These are phyloP conservation scores for Boletus vermiculosoides DNA, from an alignment of 768 basidiomycete genomes.

Conservation along the genomic window DNA sequence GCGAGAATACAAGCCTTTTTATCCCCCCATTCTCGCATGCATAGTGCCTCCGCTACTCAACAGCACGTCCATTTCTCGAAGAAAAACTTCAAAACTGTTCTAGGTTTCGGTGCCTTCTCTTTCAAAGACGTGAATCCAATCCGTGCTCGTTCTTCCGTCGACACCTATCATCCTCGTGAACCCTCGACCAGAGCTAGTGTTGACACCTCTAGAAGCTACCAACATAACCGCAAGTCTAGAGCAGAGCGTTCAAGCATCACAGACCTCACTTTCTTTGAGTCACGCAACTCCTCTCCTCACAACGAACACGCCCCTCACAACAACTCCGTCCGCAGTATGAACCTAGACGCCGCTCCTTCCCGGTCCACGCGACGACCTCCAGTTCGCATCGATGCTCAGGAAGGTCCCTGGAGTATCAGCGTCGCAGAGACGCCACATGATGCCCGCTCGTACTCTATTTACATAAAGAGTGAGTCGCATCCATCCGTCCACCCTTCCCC, in stretches of 20 bases:
- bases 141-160: conserved; percentile 30
- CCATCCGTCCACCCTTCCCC: conserved; percentile 24
- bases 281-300: conserved; percentile 32
- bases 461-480: conserved; percentile 78
- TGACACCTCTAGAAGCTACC: conserved; percentile 42
- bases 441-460: conserved; percentile 67
- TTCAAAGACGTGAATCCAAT: conserved; percentile 36
- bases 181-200: conserved; percentile 41
- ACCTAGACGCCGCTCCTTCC: conserved; percentile 42
- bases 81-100: conserved; percentile 49
- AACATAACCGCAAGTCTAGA: conserved; percentile 36
- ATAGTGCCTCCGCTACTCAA: conserved; percentile 39
- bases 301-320: conserved; percentile 32
- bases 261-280: conserved; percentile 43
- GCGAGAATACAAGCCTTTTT: conserved; percentile 27
- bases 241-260: conserved; percentile 38
- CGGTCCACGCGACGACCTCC: conserved; percentile 46
- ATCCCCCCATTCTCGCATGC: conserved; percentile 38
- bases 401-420: conserved; percentile 85
- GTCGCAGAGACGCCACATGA: conserved; percentile 84
- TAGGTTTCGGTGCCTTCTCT: conserved; percentile 42
- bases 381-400: conserved; percentile 68
- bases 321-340: conserved; percentile 41
- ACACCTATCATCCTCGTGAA: conserved; percentile 27
- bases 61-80: conserved; percentile 36